Base-by-base conservation (phyloP, 495 filamentous ascomycete genomes). In the Trichoderma gamsii region DNA sequence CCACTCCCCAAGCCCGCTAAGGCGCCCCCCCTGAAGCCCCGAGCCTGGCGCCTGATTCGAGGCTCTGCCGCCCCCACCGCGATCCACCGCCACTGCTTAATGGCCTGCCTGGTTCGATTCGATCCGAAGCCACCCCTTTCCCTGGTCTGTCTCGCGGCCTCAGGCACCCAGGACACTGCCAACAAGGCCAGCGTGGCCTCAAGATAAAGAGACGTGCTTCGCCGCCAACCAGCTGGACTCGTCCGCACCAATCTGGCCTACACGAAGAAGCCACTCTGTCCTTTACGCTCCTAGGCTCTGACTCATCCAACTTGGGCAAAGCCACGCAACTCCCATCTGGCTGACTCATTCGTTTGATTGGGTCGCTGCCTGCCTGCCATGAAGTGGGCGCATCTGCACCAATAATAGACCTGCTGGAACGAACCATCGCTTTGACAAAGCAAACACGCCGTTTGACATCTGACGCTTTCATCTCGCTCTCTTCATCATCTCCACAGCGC, bases 381-480 rank as follows among this genome's bases (percentile, higher is more conserved):
- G 56, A 29, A n/a, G 16, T 59, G 51, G 18, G 18, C 51, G 23
- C 23, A 25, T 11, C n/a, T 21, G 5, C 23, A 25, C 21, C 51
- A 49, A 49, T 49, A 49, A 16, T 6, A 38, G 44, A 49, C 44
- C 44, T 15, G 44, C 44, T n/a, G 44, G 44, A 16, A n/a, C 44
- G 44, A 49, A 49, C 44, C 44, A 16, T 49, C 66, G 38, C 15
- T 25, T 21, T 27, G n/a, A 21, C 38, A 32, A 32, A 29, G 29
- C 29, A 29, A 29, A 4, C 29, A 29, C 1, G 43, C 38, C 64
- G 21, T 6, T 23, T 43, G 12, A 25, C 35, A 38, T 27, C 59
- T 66, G 29, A 41, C 68, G 35, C 35, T 38, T 38, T 38, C 2
- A 38, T 69, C 67, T 66, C 71, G 69, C 70, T 73, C 43, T 41